Evolutionary conservation across 2,329 filamentous ascomycete species (phyloP).

Genomic region (Claviceps sp.): DNA sequence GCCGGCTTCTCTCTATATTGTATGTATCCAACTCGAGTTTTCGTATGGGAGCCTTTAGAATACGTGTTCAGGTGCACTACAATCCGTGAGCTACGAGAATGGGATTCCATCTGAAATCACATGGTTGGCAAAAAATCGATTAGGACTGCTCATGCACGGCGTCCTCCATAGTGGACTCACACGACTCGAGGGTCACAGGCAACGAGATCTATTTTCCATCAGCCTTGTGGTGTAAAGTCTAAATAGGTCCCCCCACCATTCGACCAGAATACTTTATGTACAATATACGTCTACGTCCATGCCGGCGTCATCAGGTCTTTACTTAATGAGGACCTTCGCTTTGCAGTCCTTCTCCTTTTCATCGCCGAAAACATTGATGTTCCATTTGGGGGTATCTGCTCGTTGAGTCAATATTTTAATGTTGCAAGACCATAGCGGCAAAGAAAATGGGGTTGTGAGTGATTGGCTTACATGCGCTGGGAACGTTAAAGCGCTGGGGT

Average conservation of each 20-base stretch:
- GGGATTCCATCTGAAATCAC: no score
- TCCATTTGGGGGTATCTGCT: slow-evolving; percentile 38
- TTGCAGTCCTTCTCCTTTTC: slow-evolving; percentile 35
- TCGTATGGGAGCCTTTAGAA: no score
- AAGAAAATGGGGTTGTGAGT: not conserved
- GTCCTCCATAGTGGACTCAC: no score
- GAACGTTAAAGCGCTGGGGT: slow-evolving; percentile 31
- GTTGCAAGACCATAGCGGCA: slow-evolving; percentile 3
- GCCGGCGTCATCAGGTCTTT: not conserved
- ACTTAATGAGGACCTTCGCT: slow-evolving; percentile 31
- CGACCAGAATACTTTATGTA: not conserved
- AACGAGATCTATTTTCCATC: not conserved
- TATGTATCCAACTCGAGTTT: no score
- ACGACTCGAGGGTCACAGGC: no score
- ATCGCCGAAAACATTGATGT: slow-evolving; percentile 42
- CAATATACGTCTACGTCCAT: not conserved
- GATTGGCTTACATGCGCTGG: slow-evolving; percentile 24
- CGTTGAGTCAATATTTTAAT: not conserved
- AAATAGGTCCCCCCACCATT: not conserved
- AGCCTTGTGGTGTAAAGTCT: not conserved
- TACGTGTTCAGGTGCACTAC: no score
- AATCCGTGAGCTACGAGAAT: no score
- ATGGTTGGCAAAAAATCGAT: no score
- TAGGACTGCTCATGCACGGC: no score
- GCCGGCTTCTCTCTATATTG: no score